Base-by-base conservation (phyloP, 352 stramenopile genomes). In the Globisporangium spinosum region DNA sequence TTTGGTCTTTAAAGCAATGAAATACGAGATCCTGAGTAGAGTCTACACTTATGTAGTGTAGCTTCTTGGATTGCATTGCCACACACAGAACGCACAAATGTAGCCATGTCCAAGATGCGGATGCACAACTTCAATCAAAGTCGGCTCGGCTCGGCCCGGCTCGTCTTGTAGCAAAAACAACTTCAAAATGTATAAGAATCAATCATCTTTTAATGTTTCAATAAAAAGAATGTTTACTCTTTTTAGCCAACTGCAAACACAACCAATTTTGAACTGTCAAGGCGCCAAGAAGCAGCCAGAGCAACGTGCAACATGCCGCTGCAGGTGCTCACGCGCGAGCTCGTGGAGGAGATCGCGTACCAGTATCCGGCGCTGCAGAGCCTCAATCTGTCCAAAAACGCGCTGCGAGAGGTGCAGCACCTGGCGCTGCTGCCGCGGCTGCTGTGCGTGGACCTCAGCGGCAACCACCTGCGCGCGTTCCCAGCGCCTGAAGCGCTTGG, bases 351-450 rank as follows among this genome's bases (percentile, higher is more conserved):
- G 69, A 83, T 93, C 70, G 80, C 78, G 74, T 67, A 64, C 27
- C 76, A 89, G 66, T 80, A 85, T 67, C 85, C 85, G 69, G 23
- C 70, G 66, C 73, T 93, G 63, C 77, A 87, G 72, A 83, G 79
- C 49, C 77, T 91, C 34, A 89, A 82, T 54, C 78, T 93, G 22
- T 76, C 79, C 23, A 70, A 62, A 35, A 93, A 91, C 61, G 79
- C 77, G 54, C 74, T 93, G 38, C 66, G 58, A 2, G 75, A 85
- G 53, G 69, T 91, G 29, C 64, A 67, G 22, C 73, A 87, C 54
- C 70, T 93, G 56, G 74, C 79, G 70, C 57, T 82, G 62, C 70
- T 93, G 58, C 75, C 75, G n/a, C 63, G 62, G 23, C 68, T 93
- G 64, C 72, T 67, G 27, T 77, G 80, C 23, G 70, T 91, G 58